Evolutionary conservation across 768 basidiomycete species (phyloP), one percentile per base, ranked within the genome.

Genomic region (Dentipellis sp.): DNA sequence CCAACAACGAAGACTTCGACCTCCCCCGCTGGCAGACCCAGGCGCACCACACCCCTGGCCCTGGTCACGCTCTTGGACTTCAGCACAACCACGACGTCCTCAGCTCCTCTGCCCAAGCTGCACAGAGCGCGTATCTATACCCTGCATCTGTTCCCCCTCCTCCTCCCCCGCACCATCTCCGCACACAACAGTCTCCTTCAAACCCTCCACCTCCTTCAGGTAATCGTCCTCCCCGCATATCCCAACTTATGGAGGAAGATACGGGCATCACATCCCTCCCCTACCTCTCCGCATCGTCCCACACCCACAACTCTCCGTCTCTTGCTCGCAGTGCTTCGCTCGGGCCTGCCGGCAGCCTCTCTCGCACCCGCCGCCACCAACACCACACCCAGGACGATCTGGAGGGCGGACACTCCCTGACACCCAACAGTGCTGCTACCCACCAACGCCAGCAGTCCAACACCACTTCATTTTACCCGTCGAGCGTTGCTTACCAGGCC

Each of bases 1-100:
- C 82, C 65, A 86, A 88, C 83, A 86, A 88, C 83, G 86, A 89
- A 75, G 82, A 81, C 73, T 91, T 88, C 73, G 87, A 88, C 69
- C 78, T 80, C 56, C 78, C 79, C 59, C 78, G 78, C 65, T 79
- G 77, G 78, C 76, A 75, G 61, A 74, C 77, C 12, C 76, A 75
- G 66, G 65, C 71, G 36, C 67, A 69, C 45, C 67, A 72, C 61
- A 2, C 51, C 16, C 59, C 56, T 64, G 22, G 14, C 48, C 29
- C 48, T 21, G 21, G 19, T 23, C 14, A 10, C 14, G 17, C 48
- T 23, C 48, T 17, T 45, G n/a, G n/a, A 45, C 19, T 19, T 17
- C 42, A 45, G 42, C 42, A 45, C 42, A n/a, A 45, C n/a, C 42
- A 45, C 19, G 76, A 78, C 68, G 64, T 73, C 53, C 70, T 77